A percentile compares a stretch with the other conserved stretches of the same genome.
phyloP scores from a whole-genome alignment of 148 eudicot species.

The Rhododendron simsii region DNA sequence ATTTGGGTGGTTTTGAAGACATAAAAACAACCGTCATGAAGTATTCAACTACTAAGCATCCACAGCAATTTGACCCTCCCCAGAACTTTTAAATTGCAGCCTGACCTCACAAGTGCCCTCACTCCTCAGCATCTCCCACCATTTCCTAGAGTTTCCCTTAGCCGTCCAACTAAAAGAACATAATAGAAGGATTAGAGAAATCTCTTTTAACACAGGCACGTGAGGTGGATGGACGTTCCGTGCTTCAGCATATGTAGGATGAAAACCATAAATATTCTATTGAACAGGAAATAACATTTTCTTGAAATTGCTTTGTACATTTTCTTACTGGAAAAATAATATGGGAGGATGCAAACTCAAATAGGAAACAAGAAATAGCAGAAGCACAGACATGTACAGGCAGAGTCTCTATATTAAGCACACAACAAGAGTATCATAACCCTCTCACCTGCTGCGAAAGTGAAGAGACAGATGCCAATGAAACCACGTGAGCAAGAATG shows the following conservation, averaged over 20 bases:
- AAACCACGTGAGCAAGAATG: conserved; percentile 69
- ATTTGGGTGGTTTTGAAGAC: too few relatives aligned
- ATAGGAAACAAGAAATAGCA: not conserved
- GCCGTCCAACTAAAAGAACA: not conserved
- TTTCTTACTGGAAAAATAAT: not conserved
- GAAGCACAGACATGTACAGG: conserved; percentile 17
- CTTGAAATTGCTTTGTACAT: not conserved
- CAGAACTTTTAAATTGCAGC: not conserved
- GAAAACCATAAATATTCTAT: not conserved
- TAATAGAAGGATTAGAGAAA: not conserved
- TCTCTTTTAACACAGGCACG: not conserved
- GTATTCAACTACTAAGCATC: not conserved
- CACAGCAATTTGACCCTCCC: not conserved
- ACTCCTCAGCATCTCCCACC: not conserved
- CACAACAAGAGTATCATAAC: not conserved
- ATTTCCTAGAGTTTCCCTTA: not conserved
- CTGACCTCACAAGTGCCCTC: not conserved
- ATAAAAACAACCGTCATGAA: not conserved
- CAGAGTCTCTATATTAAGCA: not conserved
- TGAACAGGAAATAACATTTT: not conserved
- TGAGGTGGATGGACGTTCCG: not conserved
- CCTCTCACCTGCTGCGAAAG: conserved; percentile 67
- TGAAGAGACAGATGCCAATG: conserved; percentile 51
- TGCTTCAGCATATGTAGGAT: not conserved
- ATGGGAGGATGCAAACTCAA: not conserved